Percentiles rank a stretch among this genome's conserved stretches.
These are phyloP conservation scores for Aphanocladium album DNA, from an alignment of 2,329 filamentous ascomycete species.

Conservation along the genomic window DNA sequence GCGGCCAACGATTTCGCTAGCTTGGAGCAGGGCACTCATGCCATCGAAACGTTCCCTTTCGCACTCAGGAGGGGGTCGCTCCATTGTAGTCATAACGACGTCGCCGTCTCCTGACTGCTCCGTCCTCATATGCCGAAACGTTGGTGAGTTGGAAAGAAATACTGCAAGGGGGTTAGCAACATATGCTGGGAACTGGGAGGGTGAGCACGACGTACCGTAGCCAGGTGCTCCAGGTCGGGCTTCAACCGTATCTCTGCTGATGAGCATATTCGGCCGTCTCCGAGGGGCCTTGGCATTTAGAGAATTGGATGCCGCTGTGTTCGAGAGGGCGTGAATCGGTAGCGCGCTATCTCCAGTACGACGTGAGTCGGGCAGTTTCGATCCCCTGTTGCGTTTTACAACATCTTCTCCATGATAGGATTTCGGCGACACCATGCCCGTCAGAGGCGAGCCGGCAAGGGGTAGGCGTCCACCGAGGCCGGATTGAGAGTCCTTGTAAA, in stretches of 20 bases:
- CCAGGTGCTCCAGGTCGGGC: slow-evolving; percentile 17
- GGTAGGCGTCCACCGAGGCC: neutral
- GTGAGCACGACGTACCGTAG: slow-evolving; percentile 29
- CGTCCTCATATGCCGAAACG: slow-evolving; percentile 27
- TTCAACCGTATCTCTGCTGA: slow-evolving; percentile 17
- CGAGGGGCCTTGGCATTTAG: slow-evolving; percentile 11
- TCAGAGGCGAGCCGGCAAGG: neutral
- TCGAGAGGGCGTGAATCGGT: slow-evolving; percentile 49
- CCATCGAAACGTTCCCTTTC: slow-evolving; percentile 42
- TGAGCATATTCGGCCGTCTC: slow-evolving; percentile 15
- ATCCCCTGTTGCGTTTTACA: slow-evolving; percentile 1
- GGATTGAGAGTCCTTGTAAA: slow-evolving; percentile 30
- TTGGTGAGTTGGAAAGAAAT: slow-evolving; percentile 29
- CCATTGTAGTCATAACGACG: slow-evolving; percentile 26
- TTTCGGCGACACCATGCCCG: neutral
- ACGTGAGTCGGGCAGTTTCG: slow-evolving; percentile 24
- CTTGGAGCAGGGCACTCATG: slow-evolving; percentile 53
- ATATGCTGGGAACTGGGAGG: slow-evolving; percentile 12
- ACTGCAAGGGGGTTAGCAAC: slow-evolving; percentile 28
- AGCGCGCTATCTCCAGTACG: slow-evolving; percentile 46
- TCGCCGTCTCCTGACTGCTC: slow-evolving; percentile 26
- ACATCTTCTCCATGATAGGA: neutral
- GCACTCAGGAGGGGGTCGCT: slow-evolving; percentile 22
- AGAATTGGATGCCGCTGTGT: slow-evolving; percentile 23
- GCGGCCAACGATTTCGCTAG: slow-evolving; percentile 54